Evolutionary conservation across 164 flowering plant genomes (phyloP), one percentile per base, ranked within the genome.

Genomic region (Euptelea pleiosperma): DNA sequence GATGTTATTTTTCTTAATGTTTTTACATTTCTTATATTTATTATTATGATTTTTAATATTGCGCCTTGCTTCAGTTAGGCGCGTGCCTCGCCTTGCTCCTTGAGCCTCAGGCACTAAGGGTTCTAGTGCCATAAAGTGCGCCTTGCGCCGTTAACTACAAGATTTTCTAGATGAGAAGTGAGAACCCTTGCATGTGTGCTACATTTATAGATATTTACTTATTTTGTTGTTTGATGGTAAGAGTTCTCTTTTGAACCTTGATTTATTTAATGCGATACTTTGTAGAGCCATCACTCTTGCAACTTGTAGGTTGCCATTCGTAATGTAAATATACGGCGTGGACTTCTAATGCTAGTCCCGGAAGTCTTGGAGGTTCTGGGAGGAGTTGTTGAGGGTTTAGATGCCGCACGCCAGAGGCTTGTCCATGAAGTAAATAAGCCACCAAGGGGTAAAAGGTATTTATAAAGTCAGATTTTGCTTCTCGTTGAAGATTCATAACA

Each of bases 391-490:
- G 83, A 83, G 51, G 82, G 84, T 67, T 63, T 93, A 65, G 95
- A 88, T 22, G 83, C 75, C 36, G 99, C 99, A 52, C 78, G 82
- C 5, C 75, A 75, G 61, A 82, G 89, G 67, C 86, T 91, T 57
- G 85, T 87, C 58, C 36, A 66, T 15, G 97, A 91, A 86, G 75
- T 91, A 21, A 88, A 86, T 71, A 91, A 94, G 77, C 99, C 97
- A 51, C 89, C 99, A 3, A 78, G 96, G 67, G 99, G 88, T 39
- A 81, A 67, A 77, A 82, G 90, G 94, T 84, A 76, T 3, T 29
- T 50, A 3, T 8, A 16, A 26, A 21, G 35, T 9, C 12, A 43
- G 18, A 15, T 39, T 47, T 21, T 55, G 40, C 19, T 42, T 41
- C 50, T 51, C 11, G 7, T 58, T 25, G 21, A 42, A 11, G 49